phyloP scores from a whole-genome alignment of 2,329 filamentous ascomycete genomes.

The Teratosphaeriaceae sp. region DNA sequence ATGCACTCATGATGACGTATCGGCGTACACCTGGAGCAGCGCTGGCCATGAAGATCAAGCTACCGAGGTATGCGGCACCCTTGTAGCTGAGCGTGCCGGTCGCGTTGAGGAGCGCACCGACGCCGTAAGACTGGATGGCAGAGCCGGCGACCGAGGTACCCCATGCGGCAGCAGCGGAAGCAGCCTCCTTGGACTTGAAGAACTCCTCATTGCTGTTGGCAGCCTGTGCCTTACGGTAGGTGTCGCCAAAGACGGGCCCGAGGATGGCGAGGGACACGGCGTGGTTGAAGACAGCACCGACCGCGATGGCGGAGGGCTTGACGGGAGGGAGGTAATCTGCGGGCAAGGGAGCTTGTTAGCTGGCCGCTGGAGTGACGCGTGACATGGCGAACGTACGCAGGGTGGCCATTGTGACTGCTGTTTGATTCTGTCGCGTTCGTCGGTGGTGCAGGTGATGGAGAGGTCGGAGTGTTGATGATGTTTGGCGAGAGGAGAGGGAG shows the following conservation, averaged over 20 bases:
- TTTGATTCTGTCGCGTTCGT: slow-evolving; percentile 3
- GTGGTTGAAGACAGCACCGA: slow-evolving; percentile 95
- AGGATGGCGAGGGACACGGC: slow-evolving; percentile 81
- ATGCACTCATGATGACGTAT: background rate
- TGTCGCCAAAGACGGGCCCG: slow-evolving; percentile 84
- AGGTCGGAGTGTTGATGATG: background rate
- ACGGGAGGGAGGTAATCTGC: slow-evolving; percentile 65
- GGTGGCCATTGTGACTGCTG: slow-evolving; percentile 47
- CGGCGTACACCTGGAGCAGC: slow-evolving; percentile 76
- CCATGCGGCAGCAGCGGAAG: slow-evolving; percentile 80
- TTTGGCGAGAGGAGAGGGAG: background rate
- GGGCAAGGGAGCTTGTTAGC: slow-evolving; percentile 10
- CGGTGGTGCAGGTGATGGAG: slow-evolving; percentile 7
- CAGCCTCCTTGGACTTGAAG: slow-evolving; percentile 85
- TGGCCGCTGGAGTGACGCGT: slow-evolving; percentile 1
- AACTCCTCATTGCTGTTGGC: slow-evolving; percentile 97
- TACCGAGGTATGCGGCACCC: slow-evolving; percentile 89
- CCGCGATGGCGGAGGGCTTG: slow-evolving; percentile 95
- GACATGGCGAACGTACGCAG: slow-evolving; percentile 50
- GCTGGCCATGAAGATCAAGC: slow-evolving; percentile 84
- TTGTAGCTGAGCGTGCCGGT: slow-evolving; percentile 95
- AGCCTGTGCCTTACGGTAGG: slow-evolving; percentile 85
- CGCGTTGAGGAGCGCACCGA: slow-evolving; percentile 60
- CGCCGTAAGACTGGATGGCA: slow-evolving; percentile 52
- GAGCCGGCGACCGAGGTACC: slow-evolving; percentile 86